phyloP scores from a whole-genome alignment of 2,329 filamentous ascomycete genomes.

The Beauveria medogensis region DNA sequence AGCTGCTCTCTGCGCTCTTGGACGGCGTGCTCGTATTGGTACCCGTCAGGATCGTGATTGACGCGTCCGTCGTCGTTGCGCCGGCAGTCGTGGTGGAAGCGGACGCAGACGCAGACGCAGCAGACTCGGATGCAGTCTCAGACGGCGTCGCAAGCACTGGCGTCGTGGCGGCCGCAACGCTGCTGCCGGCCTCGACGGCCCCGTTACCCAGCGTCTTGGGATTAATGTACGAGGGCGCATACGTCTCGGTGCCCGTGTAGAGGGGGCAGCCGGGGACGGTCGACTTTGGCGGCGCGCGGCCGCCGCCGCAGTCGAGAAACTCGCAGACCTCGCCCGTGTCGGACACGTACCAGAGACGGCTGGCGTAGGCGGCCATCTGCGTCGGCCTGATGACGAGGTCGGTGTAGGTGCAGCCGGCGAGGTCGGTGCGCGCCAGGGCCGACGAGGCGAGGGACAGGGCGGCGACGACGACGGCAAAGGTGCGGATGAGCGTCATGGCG shows the following conservation, averaged over 20 bases:
- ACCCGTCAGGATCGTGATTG: not conserved
- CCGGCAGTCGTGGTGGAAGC: not conserved
- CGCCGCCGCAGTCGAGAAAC: conserved; percentile 59
- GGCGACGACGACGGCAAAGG: conserved; percentile 15
- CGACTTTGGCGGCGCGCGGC: conserved; percentile 55
- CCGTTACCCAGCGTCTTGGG: conserved; percentile 19
- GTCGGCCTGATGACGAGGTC: conserved; percentile 24
- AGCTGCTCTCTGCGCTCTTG: not conserved
- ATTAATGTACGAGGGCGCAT: conserved; percentile 38
- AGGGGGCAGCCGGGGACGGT: conserved; percentile 51
- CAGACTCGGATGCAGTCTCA: not conserved
- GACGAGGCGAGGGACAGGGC: conserved; percentile 24
- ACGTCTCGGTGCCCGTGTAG: conserved; percentile 41
- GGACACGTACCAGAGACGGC: conserved; percentile 41
- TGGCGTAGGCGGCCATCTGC: conserved; percentile 31
- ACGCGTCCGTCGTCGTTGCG: not conserved
- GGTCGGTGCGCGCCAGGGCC: conserved; percentile 36
- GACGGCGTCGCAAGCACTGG: not conserved
- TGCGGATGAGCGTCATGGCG: conserved; percentile 14
- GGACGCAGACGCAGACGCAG: not conserved
- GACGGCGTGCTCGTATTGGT: not conserved
- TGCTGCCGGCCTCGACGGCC: not conserved
- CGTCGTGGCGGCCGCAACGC: not conserved
- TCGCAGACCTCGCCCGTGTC: conserved; percentile 57
- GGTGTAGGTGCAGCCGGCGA: conserved; percentile 37